Evolutionary conservation across 1,139 yeast genomes (phyloP), one percentile per base, ranked within the genome.

Genomic region (Pichia sp.): DNA sequence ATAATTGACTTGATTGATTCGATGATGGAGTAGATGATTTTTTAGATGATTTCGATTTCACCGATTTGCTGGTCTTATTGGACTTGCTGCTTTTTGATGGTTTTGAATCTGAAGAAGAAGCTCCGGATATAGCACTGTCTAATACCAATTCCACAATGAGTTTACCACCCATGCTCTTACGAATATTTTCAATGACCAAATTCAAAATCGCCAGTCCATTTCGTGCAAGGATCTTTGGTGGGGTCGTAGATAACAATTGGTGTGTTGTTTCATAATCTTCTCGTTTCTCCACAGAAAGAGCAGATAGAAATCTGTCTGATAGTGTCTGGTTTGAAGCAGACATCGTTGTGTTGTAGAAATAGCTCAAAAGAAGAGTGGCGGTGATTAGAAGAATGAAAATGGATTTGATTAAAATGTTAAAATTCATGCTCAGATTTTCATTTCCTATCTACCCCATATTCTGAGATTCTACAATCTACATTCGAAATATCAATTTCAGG

Each of bases 121-220:
- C 8, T n/a, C 40, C 43, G 3, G 40, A 22, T 11, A 57, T 52
- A 4, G 62, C 57, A 2, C 80, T 67, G 59, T 88, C 95, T 6
- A 79, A 70, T 14, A 68, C 76, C 40, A 91, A 66, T 51, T 89
- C 96, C 10, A 88, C 59, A 36, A 87, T 67, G 14, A 81, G 71
- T 58, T 86, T 80, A 4, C 96, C 96, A 5, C 91, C 96, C 19
- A 88, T 68, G 0, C 96, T 96, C 0, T 93, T 85, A 46, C 85
- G 71, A 4, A 86, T 67, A 48, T 81, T 80, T 15, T 76, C 75
- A 15, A 85, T 69, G 1, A 70, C 65, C 45, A 91, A 69, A 63
- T 90, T 87, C 40, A 81, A 63, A 9, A 89, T 71, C 0, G 97
- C 97, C 34, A 86, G 69, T 0, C 97, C 97, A 46, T 79, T 72